phyloP scores from a whole-genome alignment of 495 filamentous ascomycete genomes.

The Corynascus novoguineensis region DNA sequence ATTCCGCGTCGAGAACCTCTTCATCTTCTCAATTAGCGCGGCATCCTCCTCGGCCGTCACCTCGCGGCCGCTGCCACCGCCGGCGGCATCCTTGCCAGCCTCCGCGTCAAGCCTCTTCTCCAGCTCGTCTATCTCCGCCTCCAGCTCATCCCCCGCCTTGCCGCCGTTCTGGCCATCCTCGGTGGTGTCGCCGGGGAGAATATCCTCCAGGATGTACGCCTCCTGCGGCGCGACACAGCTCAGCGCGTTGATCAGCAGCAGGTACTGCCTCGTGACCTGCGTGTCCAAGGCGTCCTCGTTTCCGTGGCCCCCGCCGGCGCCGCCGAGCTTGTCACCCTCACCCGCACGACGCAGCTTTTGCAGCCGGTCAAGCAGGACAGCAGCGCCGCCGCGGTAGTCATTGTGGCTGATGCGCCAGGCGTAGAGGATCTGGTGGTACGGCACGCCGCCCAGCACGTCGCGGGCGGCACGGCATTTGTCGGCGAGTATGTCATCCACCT shows the following conservation, averaged over 20 bases:
- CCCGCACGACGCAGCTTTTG: constrained; percentile 46
- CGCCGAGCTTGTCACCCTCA: constrained; percentile 42
- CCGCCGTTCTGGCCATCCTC: constrained; percentile 32
- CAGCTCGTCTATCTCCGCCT: constrained; percentile 26
- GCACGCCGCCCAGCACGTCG: constrained; percentile 53
- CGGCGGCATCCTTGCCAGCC: background rate
- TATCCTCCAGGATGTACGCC: constrained; percentile 59
- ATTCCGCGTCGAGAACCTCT: constrained; percentile 11
- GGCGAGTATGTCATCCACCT: constrained; percentile 71
- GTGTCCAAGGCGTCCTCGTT: constrained; percentile 51
- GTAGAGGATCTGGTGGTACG: constrained; percentile 79
- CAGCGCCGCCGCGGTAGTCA: constrained; percentile 85
- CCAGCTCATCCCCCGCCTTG: constrained; percentile 19
- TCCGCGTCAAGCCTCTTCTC: constrained; percentile 18
- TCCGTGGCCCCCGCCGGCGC: constrained; percentile 44
- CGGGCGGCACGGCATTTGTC: constrained; percentile 54
- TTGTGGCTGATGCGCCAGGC: constrained; percentile 77
- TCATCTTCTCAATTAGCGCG: constrained; percentile 23
- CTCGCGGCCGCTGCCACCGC: background rate
- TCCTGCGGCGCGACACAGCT: constrained; percentile 76
- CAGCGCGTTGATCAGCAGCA: constrained; percentile 83
- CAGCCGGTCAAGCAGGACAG: constrained; percentile 61
- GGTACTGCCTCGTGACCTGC: constrained; percentile 61
- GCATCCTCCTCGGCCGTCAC: constrained; percentile 25
- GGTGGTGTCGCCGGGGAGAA: constrained; percentile 23